Base-by-base conservation (phyloP, 371 early-diverging fungal species). In the Syncephalis plumigaleata region DNA sequence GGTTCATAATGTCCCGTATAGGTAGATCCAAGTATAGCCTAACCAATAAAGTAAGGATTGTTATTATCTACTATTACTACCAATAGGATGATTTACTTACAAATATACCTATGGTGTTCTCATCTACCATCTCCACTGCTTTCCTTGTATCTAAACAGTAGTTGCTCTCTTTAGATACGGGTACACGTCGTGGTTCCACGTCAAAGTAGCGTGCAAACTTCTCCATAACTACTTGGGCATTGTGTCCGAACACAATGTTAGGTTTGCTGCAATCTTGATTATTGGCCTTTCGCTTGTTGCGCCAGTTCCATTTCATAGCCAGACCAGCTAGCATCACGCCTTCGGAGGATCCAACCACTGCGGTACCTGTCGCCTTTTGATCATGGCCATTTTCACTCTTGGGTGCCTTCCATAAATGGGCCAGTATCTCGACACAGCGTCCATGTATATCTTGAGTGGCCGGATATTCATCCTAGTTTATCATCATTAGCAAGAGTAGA, bases 1-100 rank as follows among this genome's bases (percentile, higher is more conserved):
- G 76, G 69, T 56, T 84, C 85, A 53, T 72, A 84, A 54, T 82
- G 80, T 46, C 83, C 83, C 3, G 83, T 84, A 55, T 78, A 84
- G 5, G 82, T 81, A 39, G 73, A 71, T 11, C 85, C 84, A 31
- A 81, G 58, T 42, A 67, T 51, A 25, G 47, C 31, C 31, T 31
- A 7, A 11, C 11, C 11, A 31, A 31, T 31, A 31, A 36, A 5
- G 17, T 16, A 1, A 23, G 9, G 26, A 24, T 9, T 25, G n/a
- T 15, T n/a, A 22, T 48, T 21, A 26, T 40, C 37, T 48, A 48
- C 38, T 20, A 71, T 77, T 36, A 68, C n/a, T n/a, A n/a, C n/a
- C 4, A 31, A 11, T 11, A 31, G 31, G 31, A 4, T 31, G 4
- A 7, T 4, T 31, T 31, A 31, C 31, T 31, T 31, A 31, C 66